These are phyloP conservation scores for Aurinia saxatilis DNA, from an alignment of 345 rosid species.

Conservation along the genomic window DNA sequence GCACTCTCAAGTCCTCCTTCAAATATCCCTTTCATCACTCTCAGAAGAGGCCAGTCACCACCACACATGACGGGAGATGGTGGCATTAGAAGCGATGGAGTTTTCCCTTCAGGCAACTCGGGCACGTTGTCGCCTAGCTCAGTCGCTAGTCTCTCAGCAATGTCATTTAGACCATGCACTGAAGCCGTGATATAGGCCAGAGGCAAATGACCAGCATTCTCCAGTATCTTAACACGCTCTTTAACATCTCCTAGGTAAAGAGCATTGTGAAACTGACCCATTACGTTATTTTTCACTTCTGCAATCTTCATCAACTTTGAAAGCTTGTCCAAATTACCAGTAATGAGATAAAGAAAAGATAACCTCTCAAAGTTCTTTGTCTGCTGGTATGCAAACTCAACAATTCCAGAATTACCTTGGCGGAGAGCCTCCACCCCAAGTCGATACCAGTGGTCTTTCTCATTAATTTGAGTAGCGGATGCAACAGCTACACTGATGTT, in stretches of 20 bases:
- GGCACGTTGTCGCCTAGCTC: constrained; percentile 74
- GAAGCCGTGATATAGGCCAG: constrained; percentile 79
- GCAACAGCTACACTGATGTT: constrained; percentile 91
- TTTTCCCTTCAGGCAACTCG: constrained; percentile 56
- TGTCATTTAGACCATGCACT: constrained; percentile 64
- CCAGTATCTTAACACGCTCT: constrained; percentile 76
- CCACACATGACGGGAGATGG: constrained; percentile 62
- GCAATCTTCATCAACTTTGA: constrained; percentile 87
- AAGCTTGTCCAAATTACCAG: constrained; percentile 76
- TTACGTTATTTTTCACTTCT: constrained; percentile 77
- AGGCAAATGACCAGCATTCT: constrained; percentile 79
- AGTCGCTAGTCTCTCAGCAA: constrained; percentile 58
- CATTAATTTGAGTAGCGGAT: constrained; percentile 87
- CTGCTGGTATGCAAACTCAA: constrained; percentile 89
- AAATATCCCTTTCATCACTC: constrained; percentile 85
- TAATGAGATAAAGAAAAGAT: constrained; percentile 78
- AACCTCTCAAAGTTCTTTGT: constrained; percentile 92
- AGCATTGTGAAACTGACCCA: constrained; percentile 96
- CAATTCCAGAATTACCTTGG: constrained; percentile 83
- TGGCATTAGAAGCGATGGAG: constrained; percentile 64
- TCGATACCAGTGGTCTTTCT: constrained; percentile 89
- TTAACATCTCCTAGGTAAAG: constrained; percentile 74
- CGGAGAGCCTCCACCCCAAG: constrained; percentile 96
- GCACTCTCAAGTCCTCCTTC: constrained; percentile 68
- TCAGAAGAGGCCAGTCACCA: constrained; percentile 89